Percentiles rank a stretch among this genome's conserved stretches.
These are phyloP conservation scores for Penicillium hordei DNA, from an alignment of 2,329 filamentous ascomycete genomes.

Conservation along the genomic window DNA sequence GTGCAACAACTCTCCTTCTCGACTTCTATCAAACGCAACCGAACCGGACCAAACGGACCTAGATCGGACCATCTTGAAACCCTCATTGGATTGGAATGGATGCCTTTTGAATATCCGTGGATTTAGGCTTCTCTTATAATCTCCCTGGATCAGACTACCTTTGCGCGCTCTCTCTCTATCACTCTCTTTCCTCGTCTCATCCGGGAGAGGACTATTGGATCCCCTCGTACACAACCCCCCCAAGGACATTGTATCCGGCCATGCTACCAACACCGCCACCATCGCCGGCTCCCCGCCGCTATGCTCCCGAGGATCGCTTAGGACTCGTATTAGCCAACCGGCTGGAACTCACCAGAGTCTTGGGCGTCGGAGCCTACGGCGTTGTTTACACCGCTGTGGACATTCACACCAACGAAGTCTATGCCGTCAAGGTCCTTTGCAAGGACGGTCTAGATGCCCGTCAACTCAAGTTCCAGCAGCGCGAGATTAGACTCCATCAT, in stretches of 20 bases:
- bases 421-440: slow-evolving; percentile 96
- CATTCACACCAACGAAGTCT: slow-evolving; percentile 74
- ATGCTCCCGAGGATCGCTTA: slow-evolving; percentile 78
- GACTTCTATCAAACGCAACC: slow-evolving; percentile 13
- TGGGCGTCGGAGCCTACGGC: slow-evolving; percentile 93
- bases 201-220: slow-evolving; percentile 2
- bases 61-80: slow-evolving; percentile 5
- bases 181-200: slow-evolving; percentile 1
- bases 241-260: slow-evolving; percentile 41
- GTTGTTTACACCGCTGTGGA: slow-evolving; percentile 91
- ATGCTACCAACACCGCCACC: slow-evolving; percentile 50
- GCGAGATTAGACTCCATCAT: slow-evolving; percentile 91
- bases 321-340: slow-evolving; percentile 79
- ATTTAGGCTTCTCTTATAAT: slow-evolving; percentile 11
- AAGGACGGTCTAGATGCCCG: slow-evolving; percentile 87
- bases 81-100: slow-evolving; percentile 20
- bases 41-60: slow-evolving; percentile 7
- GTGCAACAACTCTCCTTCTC: slow-evolving; percentile 12
- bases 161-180: slow-evolving; percentile 18
- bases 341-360: slow-evolving; percentile 77
- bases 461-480: slow-evolving; percentile 85
- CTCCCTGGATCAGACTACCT: slow-evolving; percentile 14
- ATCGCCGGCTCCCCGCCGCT: slow-evolving; percentile 51
- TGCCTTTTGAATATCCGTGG: slow-evolving; percentile 22
- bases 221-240: slow-evolving; percentile 6